phyloP scores from a whole-genome alignment of 768 basidiomycete genomes.

The Boletus rubropictus region DNA sequence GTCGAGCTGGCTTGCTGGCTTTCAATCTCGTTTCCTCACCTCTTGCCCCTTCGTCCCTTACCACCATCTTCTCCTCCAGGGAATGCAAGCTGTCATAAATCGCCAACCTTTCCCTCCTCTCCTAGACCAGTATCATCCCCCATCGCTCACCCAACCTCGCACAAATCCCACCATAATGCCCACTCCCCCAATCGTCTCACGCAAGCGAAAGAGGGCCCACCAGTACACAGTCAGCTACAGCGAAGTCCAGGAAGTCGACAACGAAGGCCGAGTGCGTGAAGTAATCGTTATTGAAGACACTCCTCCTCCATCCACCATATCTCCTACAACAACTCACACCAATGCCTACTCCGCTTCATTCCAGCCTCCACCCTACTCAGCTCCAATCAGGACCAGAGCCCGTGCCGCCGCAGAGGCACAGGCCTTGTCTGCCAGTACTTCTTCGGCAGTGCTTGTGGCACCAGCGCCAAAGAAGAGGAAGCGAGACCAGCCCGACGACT shows the following conservation, averaged over 20 bases:
- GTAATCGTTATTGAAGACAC: conserved; percentile 94
- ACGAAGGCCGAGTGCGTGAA: conserved; percentile 68
- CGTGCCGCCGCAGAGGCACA: conserved; percentile 84
- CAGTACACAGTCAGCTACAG: conserved; percentile 82
- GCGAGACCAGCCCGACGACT: conserved; percentile 69
- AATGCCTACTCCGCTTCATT: conserved; percentile 72
- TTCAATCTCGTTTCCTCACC: conserved; percentile 27
- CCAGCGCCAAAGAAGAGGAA: conserved; percentile 82
- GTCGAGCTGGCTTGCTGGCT: conserved; percentile 33
- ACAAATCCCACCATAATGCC: conserved; percentile 57
- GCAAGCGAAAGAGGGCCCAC: conserved; percentile 79
- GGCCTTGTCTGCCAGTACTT: conserved; percentile 58
- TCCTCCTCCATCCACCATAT: conserved; percentile 70
- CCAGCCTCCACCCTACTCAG: conserved; percentile 70
- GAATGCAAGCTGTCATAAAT: conserved; percentile 67
- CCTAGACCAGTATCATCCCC: conserved; percentile 61
- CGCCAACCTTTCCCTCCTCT: conserved; percentile 59
- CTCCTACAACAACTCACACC: conserved; percentile 66
- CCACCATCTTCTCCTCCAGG: conserved; percentile 52
- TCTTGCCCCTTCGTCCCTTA: conserved; percentile 13
- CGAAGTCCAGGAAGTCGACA: conserved; percentile 83
- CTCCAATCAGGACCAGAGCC: conserved; percentile 77
- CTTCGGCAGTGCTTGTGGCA: conserved; percentile 57
- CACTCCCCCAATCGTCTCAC: conserved; percentile 64
- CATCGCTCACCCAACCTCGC: conserved; percentile 42